Evolutionary conservation across 2,329 filamentous ascomycete genomes (phyloP), one percentile per base, ranked within the genome.

Genomic region (Aureobasidium sp.): DNA sequence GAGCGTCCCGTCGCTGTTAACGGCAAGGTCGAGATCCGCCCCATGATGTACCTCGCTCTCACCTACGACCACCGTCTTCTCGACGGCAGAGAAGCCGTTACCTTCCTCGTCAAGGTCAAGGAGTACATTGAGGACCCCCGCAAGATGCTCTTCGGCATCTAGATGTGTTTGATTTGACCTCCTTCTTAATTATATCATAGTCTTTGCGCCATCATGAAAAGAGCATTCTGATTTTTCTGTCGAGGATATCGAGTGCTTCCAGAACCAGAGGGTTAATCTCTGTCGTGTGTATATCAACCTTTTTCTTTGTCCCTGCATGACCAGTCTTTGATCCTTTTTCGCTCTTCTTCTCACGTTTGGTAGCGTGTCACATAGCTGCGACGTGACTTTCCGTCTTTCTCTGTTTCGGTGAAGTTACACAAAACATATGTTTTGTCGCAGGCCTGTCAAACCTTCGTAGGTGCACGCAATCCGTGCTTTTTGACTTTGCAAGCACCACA

Each of bases 31-130:
- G 92, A 97, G 76, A 90, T 96, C 69, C 85, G 94, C 68, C 94
- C 94, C 78, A 97, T 99, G 91, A 99, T 99, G 94, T 97, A 96
- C 77, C 84, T 99, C 67, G 94, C 94, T 46, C 83, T 99, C 64
- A 99, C 94, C 15, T 99, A 99, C 73, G 94, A 99, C 75, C 94
- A 99, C 79, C 89, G 94, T 73, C 85, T 99, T 55, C 82, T 99
- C 27, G 94, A 97, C 75, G 94, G 94, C 56, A 86, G 93, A 73
- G 93, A 97, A 79, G 94, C 93, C 51, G 91, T 96, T 44, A 94
- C 93, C 65, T 97, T 97, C 83, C 81, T 97, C 68, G 88, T 97
- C 65, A 96, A 96, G 84, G 76, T 99, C 71, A 97, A 97, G 85
- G 90, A 97, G 76, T 96, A 89, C 74, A 96, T 97, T 69, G 93